Conservation (phyloP, 2,329 filamentous ascomycete species). For the Thielaviopsis euricoi region DNA sequence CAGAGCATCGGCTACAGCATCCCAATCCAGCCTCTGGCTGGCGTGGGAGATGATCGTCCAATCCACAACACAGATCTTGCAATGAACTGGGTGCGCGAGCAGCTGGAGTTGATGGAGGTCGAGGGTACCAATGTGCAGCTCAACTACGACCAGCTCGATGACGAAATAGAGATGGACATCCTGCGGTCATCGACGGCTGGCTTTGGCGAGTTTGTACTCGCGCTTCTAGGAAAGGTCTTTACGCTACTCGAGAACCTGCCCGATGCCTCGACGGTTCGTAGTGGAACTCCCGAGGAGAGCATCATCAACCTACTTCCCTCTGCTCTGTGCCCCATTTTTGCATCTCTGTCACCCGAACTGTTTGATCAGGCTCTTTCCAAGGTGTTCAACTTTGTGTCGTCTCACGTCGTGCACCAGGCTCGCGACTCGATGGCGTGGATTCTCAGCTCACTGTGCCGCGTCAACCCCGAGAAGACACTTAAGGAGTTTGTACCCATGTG, state of each 20-base stretch:
- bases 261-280: conserved; percentile 72
- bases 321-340: conserved; percentile 77
- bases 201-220: conserved; percentile 81
- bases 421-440: conserved; percentile 98
- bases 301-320: conserved; percentile 91
- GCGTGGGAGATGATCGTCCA: conserved; percentile 46
- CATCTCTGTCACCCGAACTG: conserved; percentile 78
- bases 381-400: conserved; percentile 76
- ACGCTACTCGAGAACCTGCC: conserved; percentile 89
- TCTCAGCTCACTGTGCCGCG: conserved; percentile 88
- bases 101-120: conserved; percentile 85
- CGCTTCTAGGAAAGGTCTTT: conserved; percentile 86
- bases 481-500: conserved; percentile 83
- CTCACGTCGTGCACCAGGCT: conserved; percentile 92
- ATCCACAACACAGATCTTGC: conserved; percentile 62
- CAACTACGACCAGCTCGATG: conserved; percentile 70
- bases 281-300: conserved; percentile 87
- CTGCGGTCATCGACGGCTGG: conserved; percentile 86
- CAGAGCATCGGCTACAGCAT: conserved; percentile 94
- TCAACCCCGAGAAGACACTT: conserved; percentile 82
- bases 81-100: conserved; percentile 81
- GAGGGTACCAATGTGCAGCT: conserved; percentile 74
- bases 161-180: conserved; percentile 75
- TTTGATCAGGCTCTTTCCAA: conserved; percentile 88
- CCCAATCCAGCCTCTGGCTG: conserved; percentile 60